Percentiles rank a stretch among this genome's conserved stretches.
These are phyloP conservation scores for Aspergillus mulundensis DNA, from an alignment of 495 filamentous ascomycete genomes.

Conservation along the genomic window DNA sequence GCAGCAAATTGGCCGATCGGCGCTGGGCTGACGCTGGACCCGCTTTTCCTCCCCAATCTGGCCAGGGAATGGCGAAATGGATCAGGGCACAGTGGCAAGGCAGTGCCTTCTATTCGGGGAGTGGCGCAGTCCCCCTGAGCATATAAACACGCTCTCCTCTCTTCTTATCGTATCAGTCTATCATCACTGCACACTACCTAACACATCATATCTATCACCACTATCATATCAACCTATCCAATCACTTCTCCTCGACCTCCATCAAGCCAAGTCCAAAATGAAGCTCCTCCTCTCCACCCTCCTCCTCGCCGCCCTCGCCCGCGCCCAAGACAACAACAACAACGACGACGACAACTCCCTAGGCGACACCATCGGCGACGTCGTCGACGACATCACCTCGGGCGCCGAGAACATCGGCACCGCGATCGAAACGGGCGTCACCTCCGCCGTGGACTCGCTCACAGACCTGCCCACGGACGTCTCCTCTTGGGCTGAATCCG, in stretches of 20 bases:
- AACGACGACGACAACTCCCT: not conserved
- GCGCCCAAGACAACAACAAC: conserved; percentile 4
- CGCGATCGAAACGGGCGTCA: conserved; percentile 4
- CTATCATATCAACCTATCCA: not conserved
- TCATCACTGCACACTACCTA: no score
- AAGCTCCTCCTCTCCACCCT: conserved; percentile 15
- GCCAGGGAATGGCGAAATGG: no score
- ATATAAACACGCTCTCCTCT: no score
- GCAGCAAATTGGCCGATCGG: not conserved
- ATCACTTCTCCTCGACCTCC: no score
- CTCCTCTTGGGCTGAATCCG: conserved; percentile 13
- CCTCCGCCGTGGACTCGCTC: conserved; percentile 10
- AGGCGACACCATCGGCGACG: not conserved
- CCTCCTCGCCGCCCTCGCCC: conserved; percentile 15
- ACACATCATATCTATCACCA: no score
- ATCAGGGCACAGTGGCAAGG: not conserved
- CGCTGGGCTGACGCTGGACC: conserved; percentile 1
- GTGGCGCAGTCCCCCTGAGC: not conserved
- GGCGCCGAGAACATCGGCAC: not conserved
- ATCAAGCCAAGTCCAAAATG: conserved; percentile 6
- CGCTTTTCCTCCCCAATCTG: not conserved
- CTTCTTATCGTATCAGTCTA: no score
- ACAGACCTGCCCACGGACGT: conserved; percentile 11
- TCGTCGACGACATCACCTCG: not conserved
- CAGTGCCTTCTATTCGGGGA: no score